Percentiles rank a stretch among this genome's conserved stretches.
Evolutionary conservation across 805 yeast species (phyloP).

Genomic region (Kuraishia hungarica): DNA sequence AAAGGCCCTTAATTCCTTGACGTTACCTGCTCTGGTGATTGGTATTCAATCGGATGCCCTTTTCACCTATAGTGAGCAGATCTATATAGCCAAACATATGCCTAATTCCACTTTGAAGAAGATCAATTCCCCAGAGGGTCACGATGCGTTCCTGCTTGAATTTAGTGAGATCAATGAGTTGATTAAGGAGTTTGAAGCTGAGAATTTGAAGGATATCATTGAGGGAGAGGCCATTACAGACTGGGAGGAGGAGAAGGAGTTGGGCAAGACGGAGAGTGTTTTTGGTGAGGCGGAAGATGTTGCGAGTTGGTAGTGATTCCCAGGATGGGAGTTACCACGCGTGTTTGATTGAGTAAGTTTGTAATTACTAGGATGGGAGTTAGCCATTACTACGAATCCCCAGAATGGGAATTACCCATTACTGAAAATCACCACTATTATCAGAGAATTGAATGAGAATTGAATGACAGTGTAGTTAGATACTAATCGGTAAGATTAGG

Average conservation of each 20-base stretch:
- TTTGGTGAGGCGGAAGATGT: constrained; percentile 97
- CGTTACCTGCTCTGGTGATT: constrained; percentile 73
- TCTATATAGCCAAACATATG: constrained; percentile 65
- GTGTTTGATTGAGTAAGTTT: too few relatives aligned
- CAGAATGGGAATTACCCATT: too few relatives aligned
- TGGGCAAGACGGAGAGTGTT: constrained; percentile 48
- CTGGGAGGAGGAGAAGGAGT: constrained; percentile 30
- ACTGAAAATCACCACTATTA: too few relatives aligned
- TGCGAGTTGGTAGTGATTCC: constrained; percentile 80
- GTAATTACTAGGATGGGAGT: too few relatives aligned
- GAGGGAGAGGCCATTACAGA: constrained; percentile 37
- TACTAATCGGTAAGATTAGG: too few relatives aligned
- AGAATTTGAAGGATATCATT: constrained; percentile 52
- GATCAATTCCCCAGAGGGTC: constrained; percentile 91
- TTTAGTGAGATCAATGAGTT: constrained; percentile 72
- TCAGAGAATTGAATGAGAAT: too few relatives aligned
- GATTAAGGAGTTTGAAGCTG: constrained; percentile 56
- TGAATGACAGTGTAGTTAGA: too few relatives aligned
- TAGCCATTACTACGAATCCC: too few relatives aligned
- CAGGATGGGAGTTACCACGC: too few relatives aligned
- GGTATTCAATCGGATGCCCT: constrained; percentile 91
- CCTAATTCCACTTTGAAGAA: constrained; percentile 62
- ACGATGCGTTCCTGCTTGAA: constrained; percentile 91
- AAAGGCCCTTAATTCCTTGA: constrained; percentile 48
- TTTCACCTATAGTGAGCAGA: constrained; percentile 89